phyloP scores from a whole-genome alignment of 805 yeast genomes.

The Teunomyces lycoperdinae region DNA sequence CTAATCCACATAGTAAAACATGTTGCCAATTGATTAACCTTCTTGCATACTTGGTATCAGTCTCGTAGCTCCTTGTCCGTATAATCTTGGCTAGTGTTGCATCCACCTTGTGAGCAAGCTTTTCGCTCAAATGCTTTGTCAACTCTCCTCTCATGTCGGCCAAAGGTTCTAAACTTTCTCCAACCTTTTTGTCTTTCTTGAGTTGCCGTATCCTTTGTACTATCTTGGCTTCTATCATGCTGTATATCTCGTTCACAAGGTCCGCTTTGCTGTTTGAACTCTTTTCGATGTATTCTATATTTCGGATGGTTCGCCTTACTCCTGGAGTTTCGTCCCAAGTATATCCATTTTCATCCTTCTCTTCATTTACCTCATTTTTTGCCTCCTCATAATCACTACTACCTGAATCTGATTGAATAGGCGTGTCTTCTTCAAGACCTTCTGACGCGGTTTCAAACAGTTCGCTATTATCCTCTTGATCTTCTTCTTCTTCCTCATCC shows the following conservation, averaged over 20 bases:
- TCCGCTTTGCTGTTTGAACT: conserved; percentile 18
- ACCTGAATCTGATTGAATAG: background rate
- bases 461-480: conserved; percentile 10
- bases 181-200: background rate
- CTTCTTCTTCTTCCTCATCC: conserved; percentile 5
- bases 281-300: conserved; percentile 8
- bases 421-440: conserved; percentile 6
- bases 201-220: background rate
- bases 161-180: conserved; percentile 2
- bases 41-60: too few relatives aligned
- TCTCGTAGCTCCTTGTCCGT: background rate
- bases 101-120: conserved; percentile 10
- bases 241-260: conserved; percentile 19
- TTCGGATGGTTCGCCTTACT: background rate
- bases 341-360: conserved; percentile 6
- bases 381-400: conserved; percentile 5
- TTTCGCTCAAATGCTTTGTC: conserved; percentile 6
- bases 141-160: conserved; percentile 3
- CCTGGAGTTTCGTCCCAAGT: conserved; percentile 8
- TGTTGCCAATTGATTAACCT: conserved; percentile 26
- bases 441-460: conserved; percentile 4
- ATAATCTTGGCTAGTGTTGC: conserved; percentile 6
- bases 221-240: conserved; percentile 17
- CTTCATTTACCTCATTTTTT: conserved; percentile 6
- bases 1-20: conserved; percentile 21